A percentile compares a stretch with the other conserved stretches of the same genome.
phyloP scores from a whole-genome alignment of 441 rosid genomes.

The Metrosideros polymorpha region DNA sequence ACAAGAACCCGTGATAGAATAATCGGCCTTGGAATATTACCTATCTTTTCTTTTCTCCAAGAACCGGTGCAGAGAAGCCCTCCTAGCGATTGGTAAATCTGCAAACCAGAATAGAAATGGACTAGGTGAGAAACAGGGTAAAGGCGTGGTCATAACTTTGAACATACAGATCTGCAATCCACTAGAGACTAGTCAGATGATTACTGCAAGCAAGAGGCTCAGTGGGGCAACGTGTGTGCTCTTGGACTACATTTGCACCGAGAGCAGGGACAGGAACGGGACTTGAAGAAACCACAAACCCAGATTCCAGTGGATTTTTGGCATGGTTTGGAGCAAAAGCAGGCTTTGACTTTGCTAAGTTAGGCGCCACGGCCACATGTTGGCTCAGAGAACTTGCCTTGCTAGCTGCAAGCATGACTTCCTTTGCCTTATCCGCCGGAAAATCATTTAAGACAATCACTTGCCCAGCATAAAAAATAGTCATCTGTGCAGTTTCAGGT shows the following conservation, averaged over 20 bases:
- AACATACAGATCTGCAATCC: not conserved
- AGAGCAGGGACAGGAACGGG: constrained; percentile 14
- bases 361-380: constrained; percentile 12
- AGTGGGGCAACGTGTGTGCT: constrained; percentile 16
- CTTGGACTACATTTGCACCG: constrained; percentile 17
- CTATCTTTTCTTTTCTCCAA: constrained; percentile 80
- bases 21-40: constrained; percentile 24
- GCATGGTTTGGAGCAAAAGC: not conserved
- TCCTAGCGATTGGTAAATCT: constrained; percentile 87
- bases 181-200: not conserved
- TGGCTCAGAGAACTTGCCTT: constrained; percentile 23
- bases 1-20: not conserved
- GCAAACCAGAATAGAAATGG: not conserved
- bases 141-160: not conserved
- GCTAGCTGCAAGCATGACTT: constrained; percentile 57
- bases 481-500: constrained; percentile 49
- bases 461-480: constrained; percentile 69
- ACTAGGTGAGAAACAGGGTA: not conserved
- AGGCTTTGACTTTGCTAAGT: not conserved
- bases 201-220: constrained; percentile 41
- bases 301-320: constrained; percentile 21
- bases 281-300: constrained; percentile 8
- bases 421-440: constrained; percentile 60
- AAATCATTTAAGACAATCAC: constrained; percentile 60
- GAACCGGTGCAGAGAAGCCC: constrained; percentile 81